phyloP scores from a whole-genome alignment of 495 filamentous ascomycete genomes.

The Tuber brumale region DNA sequence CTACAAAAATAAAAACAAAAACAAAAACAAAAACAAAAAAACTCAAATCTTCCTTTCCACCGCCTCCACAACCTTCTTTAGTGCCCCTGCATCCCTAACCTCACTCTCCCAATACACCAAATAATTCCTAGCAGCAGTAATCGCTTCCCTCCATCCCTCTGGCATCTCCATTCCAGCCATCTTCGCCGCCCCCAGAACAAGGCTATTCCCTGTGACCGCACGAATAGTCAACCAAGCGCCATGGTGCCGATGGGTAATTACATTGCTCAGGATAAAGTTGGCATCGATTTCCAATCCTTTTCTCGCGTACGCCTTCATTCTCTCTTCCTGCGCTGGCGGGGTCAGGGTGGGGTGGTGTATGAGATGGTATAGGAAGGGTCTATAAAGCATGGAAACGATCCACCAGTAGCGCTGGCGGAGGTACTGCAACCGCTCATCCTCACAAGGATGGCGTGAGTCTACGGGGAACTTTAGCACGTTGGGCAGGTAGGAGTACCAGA shows the following conservation, averaged over 20 bases:
- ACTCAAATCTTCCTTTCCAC: conserved; percentile 17
- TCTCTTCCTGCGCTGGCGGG: neutral
- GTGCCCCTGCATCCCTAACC: conserved; percentile 33
- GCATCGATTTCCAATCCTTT: conserved; percentile 36
- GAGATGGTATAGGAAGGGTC: conserved; percentile 36
- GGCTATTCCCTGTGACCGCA: conserved; percentile 26
- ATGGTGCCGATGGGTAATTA: conserved; percentile 35
- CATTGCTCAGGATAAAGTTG: conserved; percentile 33
- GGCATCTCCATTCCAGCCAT: conserved; percentile 32
- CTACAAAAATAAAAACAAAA: neutral
- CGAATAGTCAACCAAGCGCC: conserved; percentile 34
- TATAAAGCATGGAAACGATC: conserved; percentile 29
- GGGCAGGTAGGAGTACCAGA: conserved; percentile 34
- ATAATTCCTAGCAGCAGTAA: conserved; percentile 23
- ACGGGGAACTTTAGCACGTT: conserved; percentile 27
- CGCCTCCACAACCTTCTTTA: conserved; percentile 25
- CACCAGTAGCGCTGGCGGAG: conserved; percentile 34
- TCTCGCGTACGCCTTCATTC: conserved; percentile 26
- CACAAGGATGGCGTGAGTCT: conserved; percentile 18
- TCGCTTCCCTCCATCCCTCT: conserved; percentile 24
- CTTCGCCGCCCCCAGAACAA: conserved; percentile 31
- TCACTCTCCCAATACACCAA: conserved; percentile 33
- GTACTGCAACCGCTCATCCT: conserved; percentile 33
- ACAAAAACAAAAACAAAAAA: neutral
- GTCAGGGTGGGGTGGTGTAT: conserved; percentile 20